Percentiles rank a stretch among this genome's conserved stretches.
These are phyloP conservation scores for Rhizopogon parksii DNA, from an alignment of 1,284 basidiomycete genomes.

Conservation along the genomic window DNA sequence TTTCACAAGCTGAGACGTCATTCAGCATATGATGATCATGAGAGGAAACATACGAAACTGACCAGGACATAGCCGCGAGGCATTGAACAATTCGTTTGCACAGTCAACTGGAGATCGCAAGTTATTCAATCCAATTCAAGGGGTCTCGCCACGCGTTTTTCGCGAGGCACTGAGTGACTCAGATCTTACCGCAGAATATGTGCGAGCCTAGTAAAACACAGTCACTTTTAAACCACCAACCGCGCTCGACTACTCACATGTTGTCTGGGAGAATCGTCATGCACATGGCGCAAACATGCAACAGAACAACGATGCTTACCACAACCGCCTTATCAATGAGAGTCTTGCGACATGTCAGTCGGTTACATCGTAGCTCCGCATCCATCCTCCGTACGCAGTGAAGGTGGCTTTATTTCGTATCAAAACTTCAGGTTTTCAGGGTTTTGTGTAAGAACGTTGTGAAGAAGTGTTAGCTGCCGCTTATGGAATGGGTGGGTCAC, in stretches of 20 bases:
- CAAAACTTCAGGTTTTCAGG: not conserved
- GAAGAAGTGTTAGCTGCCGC: not conserved
- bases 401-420: not conserved
- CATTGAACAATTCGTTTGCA: constrained; percentile 74
- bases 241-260: constrained; percentile 35
- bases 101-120: constrained; percentile 55
- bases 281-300: constrained; percentile 23
- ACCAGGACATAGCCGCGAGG: constrained; percentile 72
- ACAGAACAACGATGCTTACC: constrained; percentile 40
- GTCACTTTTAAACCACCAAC: not conserved
- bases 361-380: constrained; percentile 63
- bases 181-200: constrained; percentile 67
- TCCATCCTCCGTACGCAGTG: constrained; percentile 29
- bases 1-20: constrained; percentile 61
- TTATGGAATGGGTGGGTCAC: too few relatives aligned
- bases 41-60: constrained; percentile 6
- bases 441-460: not conserved
- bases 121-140: not conserved
- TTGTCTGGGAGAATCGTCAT: constrained; percentile 28
- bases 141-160: not conserved
- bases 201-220: constrained; percentile 51
- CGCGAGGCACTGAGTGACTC: too few relatives aligned
- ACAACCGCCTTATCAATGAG: constrained; percentile 75
- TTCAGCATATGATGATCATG: constrained; percentile 4
- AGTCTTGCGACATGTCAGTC: constrained; percentile 58